Conservation (phyloP, 345 rosid species). For the Syzygium aqueum region DNA sequence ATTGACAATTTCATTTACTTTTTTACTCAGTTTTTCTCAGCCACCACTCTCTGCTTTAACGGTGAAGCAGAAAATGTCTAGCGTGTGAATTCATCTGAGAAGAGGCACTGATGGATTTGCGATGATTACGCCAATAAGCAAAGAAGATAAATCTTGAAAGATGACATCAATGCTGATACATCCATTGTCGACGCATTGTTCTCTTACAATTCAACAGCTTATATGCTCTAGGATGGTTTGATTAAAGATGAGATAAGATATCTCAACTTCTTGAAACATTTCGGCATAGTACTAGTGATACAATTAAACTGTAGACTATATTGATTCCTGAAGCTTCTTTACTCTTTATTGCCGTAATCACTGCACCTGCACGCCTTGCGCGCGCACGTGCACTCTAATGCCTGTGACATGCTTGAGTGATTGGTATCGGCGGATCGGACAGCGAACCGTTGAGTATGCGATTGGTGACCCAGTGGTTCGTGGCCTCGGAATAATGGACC, state of each 20-base stretch:
- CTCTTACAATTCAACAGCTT: not conserved
- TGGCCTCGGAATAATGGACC: conserved; percentile 45
- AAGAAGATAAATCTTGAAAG: not conserved
- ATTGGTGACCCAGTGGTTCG: conserved; percentile 59
- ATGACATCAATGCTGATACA: not conserved
- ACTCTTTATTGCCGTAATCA: not conserved
- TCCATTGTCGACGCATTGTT: not conserved
- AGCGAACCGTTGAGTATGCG: conserved; percentile 50
- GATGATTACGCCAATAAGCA: not conserved
- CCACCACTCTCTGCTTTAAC: not conserved
- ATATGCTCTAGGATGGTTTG: not conserved
- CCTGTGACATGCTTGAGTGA: conserved; percentile 54
- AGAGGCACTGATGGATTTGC: not conserved
- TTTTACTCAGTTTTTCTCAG: not conserved
- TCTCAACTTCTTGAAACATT: not conserved
- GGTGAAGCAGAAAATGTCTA: not conserved
- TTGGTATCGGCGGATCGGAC: conserved; percentile 52
- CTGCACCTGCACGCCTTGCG: not conserved
- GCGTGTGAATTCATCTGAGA: not conserved
- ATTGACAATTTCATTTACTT: not conserved
- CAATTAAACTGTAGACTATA: not conserved
- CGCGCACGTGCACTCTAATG: not conserved
- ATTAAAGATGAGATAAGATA: not conserved
- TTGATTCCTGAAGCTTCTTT: not conserved
- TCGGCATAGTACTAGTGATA: not conserved